Percentiles rank a stretch among this genome's conserved stretches.
Conservation (phyloP, 2,329 filamentous ascomycete species). For the Monascus ruber region DNA sequence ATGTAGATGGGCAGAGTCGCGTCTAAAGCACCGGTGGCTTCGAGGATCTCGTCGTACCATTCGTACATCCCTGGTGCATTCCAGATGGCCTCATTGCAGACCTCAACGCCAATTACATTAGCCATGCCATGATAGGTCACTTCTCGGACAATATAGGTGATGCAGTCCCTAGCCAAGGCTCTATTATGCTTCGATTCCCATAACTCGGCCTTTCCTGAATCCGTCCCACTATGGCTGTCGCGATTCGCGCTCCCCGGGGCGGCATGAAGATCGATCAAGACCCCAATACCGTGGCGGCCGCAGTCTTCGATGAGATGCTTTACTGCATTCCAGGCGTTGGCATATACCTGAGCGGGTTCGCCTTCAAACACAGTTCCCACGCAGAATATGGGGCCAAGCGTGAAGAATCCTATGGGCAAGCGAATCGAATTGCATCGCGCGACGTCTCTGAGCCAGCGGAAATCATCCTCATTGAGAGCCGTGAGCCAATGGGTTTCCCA, state of each 20-base stretch:
- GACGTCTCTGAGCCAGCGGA: slow-evolving; percentile 41
- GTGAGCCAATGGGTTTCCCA: slow-evolving; percentile 45
- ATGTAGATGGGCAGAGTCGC: slow-evolving; percentile 44
- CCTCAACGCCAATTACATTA: slow-evolving; percentile 44
- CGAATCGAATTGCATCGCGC: slow-evolving; percentile 47
- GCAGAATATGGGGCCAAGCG: slow-evolving; percentile 41
- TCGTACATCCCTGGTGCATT: slow-evolving; percentile 43
- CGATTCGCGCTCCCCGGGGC: slow-evolving; percentile 48
- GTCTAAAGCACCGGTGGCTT: slow-evolving; percentile 38
- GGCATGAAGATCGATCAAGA: slow-evolving; percentile 49
- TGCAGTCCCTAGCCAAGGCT: slow-evolving; percentile 35
- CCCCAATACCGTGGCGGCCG: slow-evolving; percentile 39
- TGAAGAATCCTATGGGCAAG: slow-evolving; percentile 51
- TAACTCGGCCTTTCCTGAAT: slow-evolving; percentile 39
- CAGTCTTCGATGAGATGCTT: slow-evolving; percentile 37
- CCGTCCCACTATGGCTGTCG: slow-evolving; percentile 46
- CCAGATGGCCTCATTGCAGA: slow-evolving; percentile 46
- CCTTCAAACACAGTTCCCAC: slow-evolving; percentile 41
- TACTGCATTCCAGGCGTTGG: slow-evolving; percentile 42
- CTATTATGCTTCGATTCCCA: slow-evolving; percentile 38
- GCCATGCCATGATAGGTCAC: slow-evolving; percentile 27
- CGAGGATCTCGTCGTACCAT: slow-evolving; percentile 45
- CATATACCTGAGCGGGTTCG: slow-evolving; percentile 38
- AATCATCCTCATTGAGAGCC: slow-evolving; percentile 40
- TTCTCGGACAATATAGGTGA: slow-evolving; percentile 42